phyloP scores from a whole-genome alignment of 345 rosid genomes.

The Cardamine occulta region DNA sequence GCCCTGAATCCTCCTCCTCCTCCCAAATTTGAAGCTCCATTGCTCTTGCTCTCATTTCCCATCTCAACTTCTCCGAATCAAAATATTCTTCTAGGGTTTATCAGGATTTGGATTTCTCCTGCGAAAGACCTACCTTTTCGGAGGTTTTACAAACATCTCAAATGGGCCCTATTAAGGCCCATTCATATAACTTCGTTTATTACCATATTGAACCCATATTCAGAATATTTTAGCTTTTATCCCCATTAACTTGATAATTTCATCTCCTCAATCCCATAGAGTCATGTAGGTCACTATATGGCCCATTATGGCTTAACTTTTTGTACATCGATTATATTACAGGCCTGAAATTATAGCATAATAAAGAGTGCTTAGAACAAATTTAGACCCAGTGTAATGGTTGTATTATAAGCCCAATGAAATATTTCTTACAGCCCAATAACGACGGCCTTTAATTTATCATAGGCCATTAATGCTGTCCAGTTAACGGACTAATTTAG shows the following conservation, averaged over 20 bases:
- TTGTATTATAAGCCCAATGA: background rate
- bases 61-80: constrained; percentile 27
- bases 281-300: too few species aligned
- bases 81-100: constrained; percentile 32
- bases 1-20: constrained; percentile 52
- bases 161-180: constrained; percentile 26
- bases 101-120: background rate
- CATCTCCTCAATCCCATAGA: background rate
- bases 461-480: background rate
- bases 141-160: constrained; percentile 1
- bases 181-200: background rate
- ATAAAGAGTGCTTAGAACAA: too few species aligned
- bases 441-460: background rate
- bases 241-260: background rate
- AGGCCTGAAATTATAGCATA: too few species aligned
- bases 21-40: constrained; percentile 37
- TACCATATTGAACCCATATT: background rate
- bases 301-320: too few species aligned
- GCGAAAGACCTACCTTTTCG: background rate
- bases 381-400: background rate
- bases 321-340: too few species aligned
- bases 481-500: background rate
- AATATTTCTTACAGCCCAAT: background rate
- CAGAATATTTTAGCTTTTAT: too few species aligned
- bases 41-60: constrained; percentile 48